Conservation (phyloP, 768 basidiomycete genomes). For the Hygrophorus pudorinus region DNA sequence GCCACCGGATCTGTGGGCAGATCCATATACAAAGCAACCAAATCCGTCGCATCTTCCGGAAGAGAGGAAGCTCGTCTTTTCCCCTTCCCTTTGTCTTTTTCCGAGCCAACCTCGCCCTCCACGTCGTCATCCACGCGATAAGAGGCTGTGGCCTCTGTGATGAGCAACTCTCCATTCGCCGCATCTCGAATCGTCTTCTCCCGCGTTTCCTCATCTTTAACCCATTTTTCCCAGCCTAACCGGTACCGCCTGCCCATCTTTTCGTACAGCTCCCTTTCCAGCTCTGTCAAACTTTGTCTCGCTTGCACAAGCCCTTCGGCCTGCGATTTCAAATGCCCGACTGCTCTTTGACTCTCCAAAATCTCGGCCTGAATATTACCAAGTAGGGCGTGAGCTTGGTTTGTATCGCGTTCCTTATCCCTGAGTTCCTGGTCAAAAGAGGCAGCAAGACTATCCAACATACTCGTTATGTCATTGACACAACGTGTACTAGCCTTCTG, state of each 20-base stretch:
- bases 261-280: conserved; percentile 55
- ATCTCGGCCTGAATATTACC: conserved; percentile 86
- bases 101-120: conserved; percentile 22
- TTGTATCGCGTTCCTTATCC: conserved; percentile 85
- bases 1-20: conserved; percentile 49
- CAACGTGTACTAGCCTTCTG: conserved; percentile 81
- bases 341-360: conserved; percentile 70
- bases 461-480: conserved; percentile 73
- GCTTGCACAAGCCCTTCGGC: conserved; percentile 56
- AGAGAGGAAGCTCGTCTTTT: conserved; percentile 42
- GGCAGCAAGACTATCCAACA: conserved; percentile 81
- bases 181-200: conserved; percentile 60
- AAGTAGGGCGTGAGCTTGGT: conserved; percentile 80
- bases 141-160: conserved; percentile 34
- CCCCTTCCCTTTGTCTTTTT: conserved; percentile 39
- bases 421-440: conserved; percentile 89
- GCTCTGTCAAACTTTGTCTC: conserved; percentile 43
- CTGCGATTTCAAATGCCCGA: conserved; percentile 57
- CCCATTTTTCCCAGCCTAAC: conserved; percentile 90
- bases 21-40: conserved; percentile 46
- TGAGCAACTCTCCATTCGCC: conserved; percentile 44
- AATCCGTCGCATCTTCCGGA: conserved; percentile 55
- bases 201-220: conserved; percentile 72
- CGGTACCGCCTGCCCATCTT: conserved; percentile 81
- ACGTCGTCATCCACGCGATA: conserved; percentile 38